Evolutionary conservation across 2,329 filamentous ascomycete genomes (phyloP), one percentile per base, ranked within the genome.

Genomic region (Cercospora brassicicola): DNA sequence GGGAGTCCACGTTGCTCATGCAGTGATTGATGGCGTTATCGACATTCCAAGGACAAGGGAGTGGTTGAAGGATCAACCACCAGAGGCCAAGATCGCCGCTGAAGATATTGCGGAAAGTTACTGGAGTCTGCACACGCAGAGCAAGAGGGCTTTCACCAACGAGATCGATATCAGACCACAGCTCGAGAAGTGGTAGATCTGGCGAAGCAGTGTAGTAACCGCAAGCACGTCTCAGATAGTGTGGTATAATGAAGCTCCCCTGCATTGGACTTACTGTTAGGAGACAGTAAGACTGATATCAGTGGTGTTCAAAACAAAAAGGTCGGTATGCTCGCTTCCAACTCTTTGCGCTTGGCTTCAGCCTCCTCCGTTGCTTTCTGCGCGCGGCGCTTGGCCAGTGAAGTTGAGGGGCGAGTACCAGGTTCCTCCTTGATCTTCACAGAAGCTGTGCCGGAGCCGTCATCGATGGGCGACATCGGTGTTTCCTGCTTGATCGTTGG

Each of bases 71-170:
- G 81, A 84, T 45, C 81, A 85, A 69, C 82, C 83, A 23, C 81
- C 85, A 5, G 88, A 90, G 78, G 87, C 84, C 0, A 94, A 94
- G 82, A 87, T 96, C 68, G 88, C 82, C 69, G 86, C 92, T 8
- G 90, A 92, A 71, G 90, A 94, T 89, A 96, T 96, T 83, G 93
- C 93, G 10, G 92, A 96, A 72, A 87, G 88, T 10, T 96, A 96
- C 76, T 96, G 92, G 92, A 84, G 90, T 76, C 77, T 96, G 75
- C 93, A 96, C 76, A 90, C 89, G 0, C 93, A 97, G 82, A 91
- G 90, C 33, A 86, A 87, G 73, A 92, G 90, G 5, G 88, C 88
- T 2, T 96, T 94, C 75, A 93, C 91, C 0, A 91, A 92, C 76
- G 92, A 96, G 81, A 79, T 96, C 73, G 93, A 96, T 79, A 82